These are phyloP conservation scores for Rhizopus arrhizus DNA, from an alignment of 371 early-diverging fungal genomes.

Conservation along the genomic window DNA sequence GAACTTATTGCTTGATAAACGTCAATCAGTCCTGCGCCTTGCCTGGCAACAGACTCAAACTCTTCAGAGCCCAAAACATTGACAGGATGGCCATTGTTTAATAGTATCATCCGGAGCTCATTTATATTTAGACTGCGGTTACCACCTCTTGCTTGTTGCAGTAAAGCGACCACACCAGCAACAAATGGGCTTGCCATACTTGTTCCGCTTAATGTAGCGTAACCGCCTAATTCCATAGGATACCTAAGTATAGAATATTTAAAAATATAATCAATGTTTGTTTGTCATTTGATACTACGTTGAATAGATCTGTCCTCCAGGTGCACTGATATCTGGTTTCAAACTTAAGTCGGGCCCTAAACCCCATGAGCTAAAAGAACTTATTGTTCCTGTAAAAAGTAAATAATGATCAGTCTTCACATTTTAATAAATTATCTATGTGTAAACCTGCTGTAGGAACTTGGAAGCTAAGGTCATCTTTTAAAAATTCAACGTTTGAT, in stretches of 20 bases:
- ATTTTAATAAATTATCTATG: neutral
- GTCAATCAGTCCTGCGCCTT: conserved; percentile 80
- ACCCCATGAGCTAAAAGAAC: conserved; percentile 68
- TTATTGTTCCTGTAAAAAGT: conserved; percentile 21
- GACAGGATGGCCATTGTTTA: conserved; percentile 58
- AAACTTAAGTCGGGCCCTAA: conserved; percentile 68
- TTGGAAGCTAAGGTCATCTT: conserved; percentile 28
- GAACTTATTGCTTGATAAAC: conserved; percentile 59
- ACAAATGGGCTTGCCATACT: conserved; percentile 79
- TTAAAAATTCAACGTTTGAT: conserved; percentile 16
- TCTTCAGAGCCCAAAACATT: conserved; percentile 33
- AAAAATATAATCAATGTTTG: neutral
- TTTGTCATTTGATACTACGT: conserved; percentile 42
- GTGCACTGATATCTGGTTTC: conserved; percentile 73
- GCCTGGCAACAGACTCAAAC: conserved; percentile 53
- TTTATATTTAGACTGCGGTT: conserved; percentile 22
- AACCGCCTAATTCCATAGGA: conserved; percentile 36
- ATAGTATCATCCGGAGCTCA: conserved; percentile 38
- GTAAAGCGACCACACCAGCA: conserved; percentile 69
- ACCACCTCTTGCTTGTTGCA: conserved; percentile 39
- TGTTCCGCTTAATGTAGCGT: conserved; percentile 58
- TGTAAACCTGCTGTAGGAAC: conserved; percentile 37
- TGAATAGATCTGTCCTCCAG: conserved; percentile 76
- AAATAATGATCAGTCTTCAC: too few relatives aligned
- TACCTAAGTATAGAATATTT: conserved; percentile 20